Evolutionary conservation across 768 basidiomycete species (phyloP), one percentile per base, ranked within the genome.

Genomic region (Candolleomyces eurysporus): DNA sequence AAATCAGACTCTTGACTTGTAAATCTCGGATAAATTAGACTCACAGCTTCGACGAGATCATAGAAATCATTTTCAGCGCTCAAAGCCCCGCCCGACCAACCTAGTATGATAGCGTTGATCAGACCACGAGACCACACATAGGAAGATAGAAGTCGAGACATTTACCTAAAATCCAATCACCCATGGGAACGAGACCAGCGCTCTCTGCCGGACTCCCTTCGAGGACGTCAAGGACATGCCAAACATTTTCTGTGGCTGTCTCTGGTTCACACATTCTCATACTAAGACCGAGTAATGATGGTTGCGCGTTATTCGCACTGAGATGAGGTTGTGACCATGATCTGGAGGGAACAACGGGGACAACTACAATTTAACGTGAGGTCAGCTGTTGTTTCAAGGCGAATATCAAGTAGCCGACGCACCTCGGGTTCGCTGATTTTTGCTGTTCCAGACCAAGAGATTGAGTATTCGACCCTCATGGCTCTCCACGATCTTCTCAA

Each of bases 141-240:
- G 48, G 13, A 36, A 21, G 16, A 59, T 3, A 59, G 59, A 52
- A 40, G 36, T 3, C 17, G 30, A 49, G 19, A 31, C 16, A 57
- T 68, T 55, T 57, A 78, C 79, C 79, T 60, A 81, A 66, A 59
- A 82, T 79, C 79, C 78, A 79, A 68, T 82, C 84, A 45, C 84
- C 88, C 78, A 92, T 96, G 0, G 96, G 96, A 19, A 99, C 97
- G 11, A 98, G 84, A 3, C 96, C 96, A 6, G 95, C 94, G 68
- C 90, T 92, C 78, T 98, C 96, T 9, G 96, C 97, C 6, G 97
- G 97, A 64, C 90, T 92, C 21, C 94, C 96, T 73, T 99, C 96
- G 45, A 96, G 77, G 14, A 99, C 94, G 70, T 99, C 97, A 50
- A 99, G 80, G 45, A 99, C 94, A 74, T 98, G 97, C 96, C 97